A percentile compares a stretch with the other conserved stretches of the same genome.
Evolutionary conservation across 768 basidiomycete genomes (phyloP).

Genomic region (Cystobasidium onofrii): DNA sequence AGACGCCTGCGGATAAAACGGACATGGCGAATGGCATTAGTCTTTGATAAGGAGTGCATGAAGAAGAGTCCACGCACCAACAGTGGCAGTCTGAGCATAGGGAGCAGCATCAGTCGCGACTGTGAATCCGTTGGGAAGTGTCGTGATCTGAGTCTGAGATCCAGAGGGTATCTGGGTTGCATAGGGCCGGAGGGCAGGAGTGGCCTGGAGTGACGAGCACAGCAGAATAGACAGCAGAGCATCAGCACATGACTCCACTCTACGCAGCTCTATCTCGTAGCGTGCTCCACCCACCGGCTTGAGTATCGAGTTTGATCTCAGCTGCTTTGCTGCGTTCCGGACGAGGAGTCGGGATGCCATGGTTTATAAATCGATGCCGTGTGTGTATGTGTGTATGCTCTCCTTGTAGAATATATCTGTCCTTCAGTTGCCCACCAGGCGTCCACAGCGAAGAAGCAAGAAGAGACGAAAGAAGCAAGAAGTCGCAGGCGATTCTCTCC

Average conservation of each 20-base stretch:
- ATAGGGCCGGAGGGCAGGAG: slow-evolving; percentile 43
- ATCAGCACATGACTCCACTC: too few relatives aligned
- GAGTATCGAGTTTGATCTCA: background rate
- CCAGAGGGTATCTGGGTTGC: slow-evolving; percentile 45
- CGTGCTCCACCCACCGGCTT: slow-evolving; percentile 5
- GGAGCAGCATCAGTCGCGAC: slow-evolving; percentile 38
- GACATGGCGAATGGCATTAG: too few relatives aligned
- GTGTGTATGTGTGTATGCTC: background rate
- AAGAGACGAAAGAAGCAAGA: too few relatives aligned
- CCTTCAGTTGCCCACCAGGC: too few relatives aligned
- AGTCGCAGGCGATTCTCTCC: too few relatives aligned
- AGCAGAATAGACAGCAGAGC: too few relatives aligned
- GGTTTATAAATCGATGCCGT: too few relatives aligned
- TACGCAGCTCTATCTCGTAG: too few relatives aligned
- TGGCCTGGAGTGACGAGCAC: slow-evolving; percentile 6
- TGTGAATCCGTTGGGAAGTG: slow-evolving; percentile 86
- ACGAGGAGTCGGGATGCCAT: slow-evolving; percentile 8
- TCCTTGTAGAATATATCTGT: too few relatives aligned
- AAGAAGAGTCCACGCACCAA: background rate
- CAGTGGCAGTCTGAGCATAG: slow-evolving; percentile 84
- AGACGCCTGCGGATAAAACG: slow-evolving; percentile 70
- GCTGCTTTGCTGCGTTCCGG: background rate
- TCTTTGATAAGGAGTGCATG: too few relatives aligned
- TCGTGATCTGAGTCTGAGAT: slow-evolving; percentile 71
- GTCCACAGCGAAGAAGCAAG: too few relatives aligned